phyloP scores from a whole-genome alignment of 345 rosid species.

The Arabis hirsuta region DNA sequence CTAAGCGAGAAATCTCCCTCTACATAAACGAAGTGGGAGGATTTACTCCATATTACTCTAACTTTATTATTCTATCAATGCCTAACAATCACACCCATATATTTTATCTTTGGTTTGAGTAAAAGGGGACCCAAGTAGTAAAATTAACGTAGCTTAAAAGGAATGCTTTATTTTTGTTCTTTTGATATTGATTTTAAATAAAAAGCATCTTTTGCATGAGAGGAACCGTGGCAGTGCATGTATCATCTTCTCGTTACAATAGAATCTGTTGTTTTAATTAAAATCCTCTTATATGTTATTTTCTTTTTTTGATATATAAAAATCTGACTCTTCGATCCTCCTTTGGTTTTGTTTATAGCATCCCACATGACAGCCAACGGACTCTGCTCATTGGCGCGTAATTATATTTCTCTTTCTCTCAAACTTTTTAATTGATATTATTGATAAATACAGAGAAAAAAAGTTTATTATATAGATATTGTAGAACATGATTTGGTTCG shows the following conservation, averaged over 20 bases:
- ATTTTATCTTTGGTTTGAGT: slow-evolving; percentile 24
- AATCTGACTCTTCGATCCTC: slow-evolving; percentile 3
- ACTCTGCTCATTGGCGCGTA: slow-evolving; percentile 38
- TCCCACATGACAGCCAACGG: slow-evolving; percentile 47
- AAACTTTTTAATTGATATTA: slow-evolving; percentile 19
- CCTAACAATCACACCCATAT: too few relatives aligned
- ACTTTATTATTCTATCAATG: too few relatives aligned
- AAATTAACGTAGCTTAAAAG: slow-evolving; percentile 44
- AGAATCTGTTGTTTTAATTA: slow-evolving; percentile 39
- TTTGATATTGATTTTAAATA: slow-evolving; percentile 24
- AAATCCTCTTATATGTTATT: slow-evolving; percentile 12
- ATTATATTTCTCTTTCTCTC: slow-evolving; percentile 37
- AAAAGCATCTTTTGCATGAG: slow-evolving; percentile 47
- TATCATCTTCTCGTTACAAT: slow-evolving; percentile 47
- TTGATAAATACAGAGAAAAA: background rate
- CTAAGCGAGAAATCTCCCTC: too few relatives aligned
- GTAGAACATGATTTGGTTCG: slow-evolving; percentile 47
- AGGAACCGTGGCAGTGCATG: slow-evolving; percentile 45
- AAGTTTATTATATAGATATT: slow-evolving; percentile 6
- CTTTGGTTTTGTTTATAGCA: slow-evolving; percentile 26
- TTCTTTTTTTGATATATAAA: background rate
- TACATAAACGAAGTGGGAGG: too few relatives aligned
- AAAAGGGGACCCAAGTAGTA: slow-evolving; percentile 31
- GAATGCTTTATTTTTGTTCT: slow-evolving; percentile 35
- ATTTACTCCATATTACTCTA: too few relatives aligned